Evolutionary conservation across 2,329 filamentous ascomycete species (phyloP).

Genomic region (Coniosporium tulheliwenetii): DNA sequence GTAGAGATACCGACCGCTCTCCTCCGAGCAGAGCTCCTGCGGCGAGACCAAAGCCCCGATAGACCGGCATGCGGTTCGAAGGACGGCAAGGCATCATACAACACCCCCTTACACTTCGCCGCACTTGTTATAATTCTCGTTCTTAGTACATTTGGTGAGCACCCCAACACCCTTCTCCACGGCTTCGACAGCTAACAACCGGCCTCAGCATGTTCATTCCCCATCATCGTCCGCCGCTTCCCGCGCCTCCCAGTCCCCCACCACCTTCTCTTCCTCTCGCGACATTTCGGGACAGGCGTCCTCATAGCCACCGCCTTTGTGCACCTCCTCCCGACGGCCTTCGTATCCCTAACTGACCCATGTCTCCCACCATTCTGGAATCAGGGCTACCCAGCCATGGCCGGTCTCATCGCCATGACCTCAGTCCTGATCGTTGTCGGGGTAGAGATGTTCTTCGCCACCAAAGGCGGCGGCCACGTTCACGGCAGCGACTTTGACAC

Average conservation of each 20-base stretch:
- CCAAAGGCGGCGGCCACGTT: conserved; percentile 44
- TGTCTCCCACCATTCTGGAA: conserved; percentile 68
- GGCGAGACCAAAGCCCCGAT: conserved; percentile 27
- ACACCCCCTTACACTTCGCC: conserved; percentile 39
- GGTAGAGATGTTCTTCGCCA: conserved; percentile 80
- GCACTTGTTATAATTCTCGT: conserved; percentile 41
- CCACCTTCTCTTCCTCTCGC: conserved; percentile 41
- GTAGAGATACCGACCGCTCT: conserved; percentile 23
- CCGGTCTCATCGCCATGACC: conserved; percentile 68
- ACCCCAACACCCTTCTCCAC: neutral
- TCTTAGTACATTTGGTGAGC: conserved; percentile 36
- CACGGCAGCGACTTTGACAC: conserved; percentile 39
- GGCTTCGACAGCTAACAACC: conserved; percentile 1
- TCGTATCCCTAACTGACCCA: conserved; percentile 42
- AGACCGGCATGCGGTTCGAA: conserved; percentile 39
- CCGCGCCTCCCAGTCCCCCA: conserved; percentile 44
- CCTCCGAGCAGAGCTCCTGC: conserved; percentile 32
- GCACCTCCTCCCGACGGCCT: conserved; percentile 47
- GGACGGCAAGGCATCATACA: conserved; percentile 30
- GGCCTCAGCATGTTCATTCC: conserved; percentile 40
- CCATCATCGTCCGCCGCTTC: conserved; percentile 42
- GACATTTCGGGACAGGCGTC: conserved; percentile 43
- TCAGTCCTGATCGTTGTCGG: conserved; percentile 69
- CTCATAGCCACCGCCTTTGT: conserved; percentile 42
- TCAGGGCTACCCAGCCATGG: conserved; percentile 60